phyloP scores from a whole-genome alignment of 2,329 filamentous ascomycete genomes.

The Pyrenochaeta sp. region DNA sequence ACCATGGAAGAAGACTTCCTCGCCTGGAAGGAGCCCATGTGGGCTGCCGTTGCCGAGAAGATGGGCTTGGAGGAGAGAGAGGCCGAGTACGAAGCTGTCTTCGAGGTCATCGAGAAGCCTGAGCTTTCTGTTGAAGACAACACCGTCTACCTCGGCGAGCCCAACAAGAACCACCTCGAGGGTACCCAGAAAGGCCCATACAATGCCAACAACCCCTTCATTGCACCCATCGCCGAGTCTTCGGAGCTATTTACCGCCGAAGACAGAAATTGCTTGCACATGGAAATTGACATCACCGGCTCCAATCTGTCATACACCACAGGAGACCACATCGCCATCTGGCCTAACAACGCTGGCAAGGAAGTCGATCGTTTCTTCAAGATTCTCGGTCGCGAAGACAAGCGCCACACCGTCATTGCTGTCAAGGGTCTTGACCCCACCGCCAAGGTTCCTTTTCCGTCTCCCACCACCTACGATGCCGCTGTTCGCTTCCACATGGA shows the following conservation, averaged over 20 bases:
- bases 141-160: slow-evolving; percentile 92
- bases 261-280: slow-evolving; percentile 92
- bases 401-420: slow-evolving; percentile 82
- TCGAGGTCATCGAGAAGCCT: slow-evolving; percentile 80
- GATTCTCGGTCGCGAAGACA: slow-evolving; percentile 76
- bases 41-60: slow-evolving; percentile 80
- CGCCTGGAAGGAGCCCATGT: slow-evolving; percentile 99
- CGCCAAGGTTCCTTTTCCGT: slow-evolving; percentile 96
- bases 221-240: slow-evolving; percentile 93
- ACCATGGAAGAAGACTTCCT: slow-evolving; percentile 99
- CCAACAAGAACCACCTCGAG: slow-evolving; percentile 94
- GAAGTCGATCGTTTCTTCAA: slow-evolving; percentile 91
- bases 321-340: slow-evolving; percentile 95
- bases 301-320: slow-evolving; percentile 95
- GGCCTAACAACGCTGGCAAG: slow-evolving; percentile 93
- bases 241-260: slow-evolving; percentile 87
- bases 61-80: slow-evolving; percentile 95
- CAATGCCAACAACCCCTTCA: slow-evolving; percentile 96
- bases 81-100: slow-evolving; percentile 92
- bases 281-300: slow-evolving; percentile 90
- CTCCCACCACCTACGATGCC: slow-evolving; percentile 94
- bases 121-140: slow-evolving; percentile 76
- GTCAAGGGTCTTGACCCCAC: slow-evolving; percentile 94
- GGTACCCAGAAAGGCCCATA: slow-evolving; percentile 84
- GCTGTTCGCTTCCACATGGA: slow-evolving; percentile 96